These are phyloP conservation scores for Xylariaceae sp. DNA, from an alignment of 2,329 filamentous ascomycete genomes.

Conservation along the genomic window DNA sequence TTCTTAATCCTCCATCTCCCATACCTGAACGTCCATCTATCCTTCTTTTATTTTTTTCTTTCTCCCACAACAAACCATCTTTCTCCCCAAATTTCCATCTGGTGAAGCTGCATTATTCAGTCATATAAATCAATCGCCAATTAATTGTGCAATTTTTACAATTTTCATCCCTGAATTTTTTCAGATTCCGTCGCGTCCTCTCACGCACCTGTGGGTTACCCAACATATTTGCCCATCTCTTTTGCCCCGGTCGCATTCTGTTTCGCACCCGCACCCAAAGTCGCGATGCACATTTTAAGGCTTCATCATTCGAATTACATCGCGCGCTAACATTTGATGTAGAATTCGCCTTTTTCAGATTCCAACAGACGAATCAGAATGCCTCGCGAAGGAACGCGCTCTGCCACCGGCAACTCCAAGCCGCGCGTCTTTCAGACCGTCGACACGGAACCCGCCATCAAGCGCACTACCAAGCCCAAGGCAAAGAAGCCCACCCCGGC, in stretches of 20 bases:
- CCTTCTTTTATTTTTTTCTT: constrained; percentile 7
- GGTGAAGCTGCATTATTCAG: constrained; percentile 7
- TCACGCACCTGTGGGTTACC: constrained; percentile 23
- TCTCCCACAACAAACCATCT: neutral
- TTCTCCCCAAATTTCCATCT: constrained; percentile 3
- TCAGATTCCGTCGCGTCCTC: constrained; percentile 13
- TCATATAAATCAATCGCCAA: constrained; percentile 6
- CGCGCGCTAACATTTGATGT: constrained; percentile 28
- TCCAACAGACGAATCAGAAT: constrained; percentile 36
- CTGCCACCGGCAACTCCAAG: constrained; percentile 54
- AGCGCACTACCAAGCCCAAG: constrained; percentile 42
- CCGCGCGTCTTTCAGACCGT: constrained; percentile 54
- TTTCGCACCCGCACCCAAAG: constrained; percentile 25
- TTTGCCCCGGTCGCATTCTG: constrained; percentile 38
- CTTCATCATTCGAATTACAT: constrained; percentile 18
- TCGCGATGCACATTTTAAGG: constrained; percentile 24
- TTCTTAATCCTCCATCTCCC: constrained; percentile 21
- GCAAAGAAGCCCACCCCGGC: constrained; percentile 27
- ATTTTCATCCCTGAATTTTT: neutral
- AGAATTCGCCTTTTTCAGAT: constrained; percentile 21
- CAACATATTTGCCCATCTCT: constrained; percentile 16
- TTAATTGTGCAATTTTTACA: constrained; percentile 11
- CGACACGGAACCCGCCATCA: constrained; percentile 51
- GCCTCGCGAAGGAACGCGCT: constrained; percentile 56
- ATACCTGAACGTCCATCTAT: constrained; percentile 18